Base-by-base conservation (phyloP, 805 yeast species). In the Maudiozyma barnettii region DNA sequence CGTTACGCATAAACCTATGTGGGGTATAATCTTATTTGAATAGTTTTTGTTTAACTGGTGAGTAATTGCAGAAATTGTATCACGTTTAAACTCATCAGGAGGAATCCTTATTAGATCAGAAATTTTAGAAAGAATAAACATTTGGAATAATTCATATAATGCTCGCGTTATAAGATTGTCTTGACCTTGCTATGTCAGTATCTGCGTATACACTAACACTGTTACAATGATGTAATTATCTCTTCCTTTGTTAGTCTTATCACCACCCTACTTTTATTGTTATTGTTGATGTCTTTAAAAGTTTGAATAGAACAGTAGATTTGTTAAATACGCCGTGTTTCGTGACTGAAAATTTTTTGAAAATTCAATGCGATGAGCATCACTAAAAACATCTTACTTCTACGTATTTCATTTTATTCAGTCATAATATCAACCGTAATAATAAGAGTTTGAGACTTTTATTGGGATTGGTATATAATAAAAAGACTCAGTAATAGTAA, bases 61-160 rank as follows among this genome's bases (percentile, higher is more conserved):
- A 38, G 78, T 76, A 29, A 93, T 72, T 3, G 96, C 84, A 40
- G 78, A 79, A 44, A 77, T 75, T 3, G 89, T 77, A 14, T 89
- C 84, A 45, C 80, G 69, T 54, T 79, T 77, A 68, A 93, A 88
- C 45, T 84, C 74, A 53, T 82, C 85, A 1, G 99, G 98, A 7
- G 93, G 90, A 39, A 93, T 78, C 57, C 95, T 79, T 52, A 93
- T 82, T 53, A 91, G 73, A 67, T 93, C 99, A 18, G 87, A 74
- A 40, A 93, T 68, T 59, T 80, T 78, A 18, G 95, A 77, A 40
- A 93, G 74, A 51, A 88, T 82, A 68, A 91, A 93, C 99, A 91
- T 91, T 30, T 13, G 9, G 4, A 8, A 2, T 14, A 26, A 26
- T 26, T 26, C 30, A 9, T 26, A 26, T 26, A 6, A 6, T 26